Conservation (phyloP, 148 eudicot species). For the Polygonum aviculare region DNA sequence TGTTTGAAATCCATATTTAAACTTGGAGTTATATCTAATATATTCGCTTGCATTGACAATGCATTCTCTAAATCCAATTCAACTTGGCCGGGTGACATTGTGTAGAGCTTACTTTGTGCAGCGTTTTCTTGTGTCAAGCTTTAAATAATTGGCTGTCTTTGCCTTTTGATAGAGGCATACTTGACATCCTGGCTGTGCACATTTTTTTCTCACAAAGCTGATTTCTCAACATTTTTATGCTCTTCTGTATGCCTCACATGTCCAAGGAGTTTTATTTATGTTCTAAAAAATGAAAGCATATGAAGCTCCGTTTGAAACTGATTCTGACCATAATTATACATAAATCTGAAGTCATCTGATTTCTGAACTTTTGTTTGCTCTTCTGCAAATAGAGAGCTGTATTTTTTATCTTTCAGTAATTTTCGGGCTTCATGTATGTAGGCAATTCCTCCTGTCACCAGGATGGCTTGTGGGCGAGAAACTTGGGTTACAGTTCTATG, state of each 20-base stretch:
- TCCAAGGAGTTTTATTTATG: background rate
- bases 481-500: slow-evolving; percentile 96
- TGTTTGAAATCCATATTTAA: background rate
- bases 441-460: slow-evolving; percentile 92
- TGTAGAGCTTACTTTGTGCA: background rate
- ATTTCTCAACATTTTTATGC: too few species aligned
- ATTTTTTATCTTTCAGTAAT: background rate
- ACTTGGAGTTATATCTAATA: background rate
- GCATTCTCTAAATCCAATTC: background rate
- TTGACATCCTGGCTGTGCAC: background rate
- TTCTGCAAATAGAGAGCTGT: background rate
- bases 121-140: background rate
- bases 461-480: slow-evolving; percentile 81
- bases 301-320: background rate
- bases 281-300: background rate
- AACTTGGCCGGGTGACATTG: background rate
- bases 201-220: background rate
- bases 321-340: background rate
- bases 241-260: background rate
- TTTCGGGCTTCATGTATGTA: slow-evolving; percentile 11
- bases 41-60: background rate
- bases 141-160: background rate
- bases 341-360: background rate
- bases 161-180: background rate
- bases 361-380: background rate